These are phyloP conservation scores for Solanum virginianum DNA, from an alignment of 257 asterid genomes.

Conservation along the genomic window DNA sequence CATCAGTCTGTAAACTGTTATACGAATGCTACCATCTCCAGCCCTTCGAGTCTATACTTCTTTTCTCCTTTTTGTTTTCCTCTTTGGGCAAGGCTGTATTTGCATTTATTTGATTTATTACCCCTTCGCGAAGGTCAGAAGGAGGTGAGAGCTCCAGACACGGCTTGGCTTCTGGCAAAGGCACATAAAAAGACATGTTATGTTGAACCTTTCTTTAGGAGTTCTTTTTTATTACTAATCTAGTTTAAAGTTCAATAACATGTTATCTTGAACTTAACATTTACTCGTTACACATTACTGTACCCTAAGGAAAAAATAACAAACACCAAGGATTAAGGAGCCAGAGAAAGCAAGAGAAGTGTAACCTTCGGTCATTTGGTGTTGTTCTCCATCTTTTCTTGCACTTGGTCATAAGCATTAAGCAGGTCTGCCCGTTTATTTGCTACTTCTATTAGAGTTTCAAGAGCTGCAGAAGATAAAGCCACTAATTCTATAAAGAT, in stretches of 20 bases:
- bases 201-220: not conserved
- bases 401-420: constrained; percentile 45
- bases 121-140: not conserved
- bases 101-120: not conserved
- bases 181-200: not conserved
- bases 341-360: not conserved
- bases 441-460: constrained; percentile 57
- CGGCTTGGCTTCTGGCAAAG: not conserved
- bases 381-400: constrained; percentile 24
- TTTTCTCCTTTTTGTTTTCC: not conserved
- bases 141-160: not conserved
- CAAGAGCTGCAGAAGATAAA: constrained; percentile 44
- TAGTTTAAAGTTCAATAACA: not conserved
- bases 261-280: not conserved
- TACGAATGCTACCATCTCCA: not conserved
- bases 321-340: not conserved
- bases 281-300: not conserved
- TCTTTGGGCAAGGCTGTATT: not conserved
- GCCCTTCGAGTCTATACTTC: not conserved
- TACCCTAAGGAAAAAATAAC: not conserved
- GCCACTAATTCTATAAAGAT: not conserved
- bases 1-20: not conserved
- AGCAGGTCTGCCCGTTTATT: constrained; percentile 52
- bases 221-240: not conserved
- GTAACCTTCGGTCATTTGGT: constrained; percentile 5